Evolutionary conservation across 495 filamentous ascomycete species (phyloP).

Genomic region (Tuber brumale): DNA sequence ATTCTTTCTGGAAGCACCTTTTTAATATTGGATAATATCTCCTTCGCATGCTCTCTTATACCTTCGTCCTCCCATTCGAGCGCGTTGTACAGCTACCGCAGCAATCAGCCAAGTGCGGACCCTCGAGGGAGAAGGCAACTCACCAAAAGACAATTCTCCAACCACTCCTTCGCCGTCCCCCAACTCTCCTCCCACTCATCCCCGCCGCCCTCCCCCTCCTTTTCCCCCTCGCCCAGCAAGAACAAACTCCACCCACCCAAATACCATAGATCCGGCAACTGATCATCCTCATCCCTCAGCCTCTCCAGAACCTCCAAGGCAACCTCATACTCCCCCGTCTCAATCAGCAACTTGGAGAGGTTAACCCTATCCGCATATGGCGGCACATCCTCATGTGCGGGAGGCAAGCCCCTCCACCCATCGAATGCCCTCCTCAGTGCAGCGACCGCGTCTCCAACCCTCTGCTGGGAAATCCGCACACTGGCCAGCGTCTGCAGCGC

Average conservation of each 20-base stretch:
- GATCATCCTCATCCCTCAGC: slow-evolving; percentile 78
- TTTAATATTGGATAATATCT: slow-evolving; percentile 54
- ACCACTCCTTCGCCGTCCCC: slow-evolving; percentile 46
- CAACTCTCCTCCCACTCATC: slow-evolving; percentile 45
- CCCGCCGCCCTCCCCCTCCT: slow-evolving; percentile 19
- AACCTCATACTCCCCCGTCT: slow-evolving; percentile 74
- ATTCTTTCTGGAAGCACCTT: slow-evolving; percentile 51
- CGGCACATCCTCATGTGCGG: slow-evolving; percentile 56
- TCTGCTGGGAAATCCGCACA: slow-evolving; percentile 78
- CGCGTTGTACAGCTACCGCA: slow-evolving; percentile 54
- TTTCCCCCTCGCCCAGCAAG: slow-evolving; percentile 58
- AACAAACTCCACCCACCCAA: slow-evolving; percentile 87
- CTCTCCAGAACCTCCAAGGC: slow-evolving; percentile 80
- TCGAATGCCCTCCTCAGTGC: slow-evolving; percentile 69
- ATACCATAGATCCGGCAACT: slow-evolving; percentile 94
- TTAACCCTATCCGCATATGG: slow-evolving; percentile 78
- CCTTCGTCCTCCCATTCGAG: slow-evolving; percentile 68
- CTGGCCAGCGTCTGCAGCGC: slow-evolving; percentile 90
- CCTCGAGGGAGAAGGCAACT: not conserved
- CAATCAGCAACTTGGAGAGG: slow-evolving; percentile 77
- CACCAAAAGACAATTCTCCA: slow-evolving; percentile 29
- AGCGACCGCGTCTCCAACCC: slow-evolving; percentile 66
- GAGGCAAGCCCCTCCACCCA: slow-evolving; percentile 68
- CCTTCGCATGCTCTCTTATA: slow-evolving; percentile 58
- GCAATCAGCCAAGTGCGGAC: slow-evolving; percentile 51